These are phyloP conservation scores for Euptelea pleiosperma DNA, from an alignment of 164 flowering plant genomes.

Conservation along the genomic window DNA sequence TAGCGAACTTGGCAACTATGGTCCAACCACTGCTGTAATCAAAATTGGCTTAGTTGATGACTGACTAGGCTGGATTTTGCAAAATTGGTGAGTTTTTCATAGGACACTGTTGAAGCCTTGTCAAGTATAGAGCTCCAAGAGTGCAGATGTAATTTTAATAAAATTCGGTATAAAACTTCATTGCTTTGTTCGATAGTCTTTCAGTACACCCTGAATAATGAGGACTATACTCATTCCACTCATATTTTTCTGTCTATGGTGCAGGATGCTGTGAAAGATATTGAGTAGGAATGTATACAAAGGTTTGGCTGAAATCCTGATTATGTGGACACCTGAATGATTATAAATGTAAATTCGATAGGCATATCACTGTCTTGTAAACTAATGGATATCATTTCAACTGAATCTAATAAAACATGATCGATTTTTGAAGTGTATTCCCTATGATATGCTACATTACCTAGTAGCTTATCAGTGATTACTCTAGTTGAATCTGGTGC, in stretches of 20 bases:
- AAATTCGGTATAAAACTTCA: too few relatives aligned
- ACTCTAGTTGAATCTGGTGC: background rate
- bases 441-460: background rate
- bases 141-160: too few relatives aligned
- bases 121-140: too few relatives aligned
- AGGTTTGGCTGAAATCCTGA: background rate
- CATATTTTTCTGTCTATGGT: conserved; percentile 1
- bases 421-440: conserved; percentile 1
- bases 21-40: too few relatives aligned
- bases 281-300: conserved; percentile 26
- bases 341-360: background rate
- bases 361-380: conserved; percentile 2
- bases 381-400: background rate
- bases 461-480: background rate
- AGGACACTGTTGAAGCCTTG: too few relatives aligned
- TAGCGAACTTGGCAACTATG: too few relatives aligned
- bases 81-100: too few relatives aligned
- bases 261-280: conserved; percentile 59
- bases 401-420: background rate
- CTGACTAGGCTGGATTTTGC: too few relatives aligned
- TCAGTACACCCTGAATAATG: too few relatives aligned
- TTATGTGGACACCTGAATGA: background rate
- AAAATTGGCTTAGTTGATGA: too few relatives aligned
- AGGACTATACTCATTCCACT: too few relatives aligned
- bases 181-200: too few relatives aligned